Evolutionary conservation across 1,139 yeast genomes (phyloP).

Genomic region (Nakaseomyces sp.): DNA sequence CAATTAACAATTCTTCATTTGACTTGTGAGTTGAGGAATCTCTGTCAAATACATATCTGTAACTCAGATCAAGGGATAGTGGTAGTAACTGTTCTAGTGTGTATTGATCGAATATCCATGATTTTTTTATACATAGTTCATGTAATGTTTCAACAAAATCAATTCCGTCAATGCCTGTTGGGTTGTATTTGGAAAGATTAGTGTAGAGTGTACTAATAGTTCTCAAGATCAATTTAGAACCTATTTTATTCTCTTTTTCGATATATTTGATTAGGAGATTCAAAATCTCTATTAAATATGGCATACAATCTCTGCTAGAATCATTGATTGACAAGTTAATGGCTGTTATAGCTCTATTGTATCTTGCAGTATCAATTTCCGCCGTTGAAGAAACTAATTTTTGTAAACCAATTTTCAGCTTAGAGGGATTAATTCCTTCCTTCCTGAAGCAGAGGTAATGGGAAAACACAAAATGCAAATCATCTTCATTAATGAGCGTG

Average conservation of each 20-base stretch:
- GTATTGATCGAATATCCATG: slow-evolving; percentile 64
- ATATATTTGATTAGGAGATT: slow-evolving; percentile 18
- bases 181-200: slow-evolving; percentile 9
- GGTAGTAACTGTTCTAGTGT: slow-evolving; percentile 44
- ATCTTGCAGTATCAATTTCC: slow-evolving; percentile 8
- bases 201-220: slow-evolving; percentile 26
- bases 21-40: background rate
- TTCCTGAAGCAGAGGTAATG: slow-evolving; percentile 30
- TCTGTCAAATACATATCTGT: background rate
- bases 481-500: slow-evolving; percentile 20
- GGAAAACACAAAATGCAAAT: slow-evolving; percentile 27
- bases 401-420: slow-evolving; percentile 11
- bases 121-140: slow-evolving; percentile 38
- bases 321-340: slow-evolving; percentile 10
- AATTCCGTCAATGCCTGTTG: too few species aligned
- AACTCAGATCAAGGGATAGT: slow-evolving; percentile 28
- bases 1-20: background rate
- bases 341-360: slow-evolving; percentile 18
- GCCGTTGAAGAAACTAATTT: background rate
- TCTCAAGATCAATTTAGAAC: slow-evolving; percentile 21
- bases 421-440: slow-evolving; percentile 12
- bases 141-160: slow-evolving; percentile 18
- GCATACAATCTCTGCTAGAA: too few species aligned
- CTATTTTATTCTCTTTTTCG: slow-evolving; percentile 18
- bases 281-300: slow-evolving; percentile 19